Evolutionary conservation across 495 filamentous ascomycete species (phyloP), one percentile per base, ranked within the genome.

Genomic region (Astrothelium subdiscretum): DNA sequence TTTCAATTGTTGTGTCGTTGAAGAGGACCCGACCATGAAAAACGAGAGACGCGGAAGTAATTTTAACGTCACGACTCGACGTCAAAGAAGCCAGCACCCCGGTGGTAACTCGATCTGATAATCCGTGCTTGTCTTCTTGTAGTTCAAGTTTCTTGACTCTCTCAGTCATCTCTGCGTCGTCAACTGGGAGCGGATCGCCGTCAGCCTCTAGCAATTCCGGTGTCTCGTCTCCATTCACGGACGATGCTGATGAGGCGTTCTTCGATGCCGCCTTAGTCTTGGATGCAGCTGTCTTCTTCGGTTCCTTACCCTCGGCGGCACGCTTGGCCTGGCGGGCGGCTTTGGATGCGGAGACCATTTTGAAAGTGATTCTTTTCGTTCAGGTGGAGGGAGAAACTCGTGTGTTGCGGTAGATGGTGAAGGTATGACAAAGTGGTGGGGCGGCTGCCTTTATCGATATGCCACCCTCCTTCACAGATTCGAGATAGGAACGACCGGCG

Each of bases 11-110:
- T 60, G 89, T 87, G 74, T 99, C 94, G 68, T 84, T 90, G 74
- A 99, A 87, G 60, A 99, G 85, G 66, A 99, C 95, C 67, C 87
- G 92, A 65, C 94, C 94, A 79, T 99, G 94, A 83, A 99, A 99
- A 63, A 95, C 91, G 60, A 99, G 79, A 35, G 88, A 95, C 68
- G 85, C 84, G 42, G 92, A 96, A 59, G 88, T 94, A 72, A 99
- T 88, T 82, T 99, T 99, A 72, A 94, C 89, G 74, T 99, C 94
- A 70, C 90, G 85, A 77, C 87, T 92, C 44, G 88, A 77, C 59
- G 82, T 74, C 52, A 94, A 79, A 31, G 95, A 97, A 22, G 92
- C 81, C 31, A 99, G 81, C 29, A 99, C 95, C 83, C 94, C 94
- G 60, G 94, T 99, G 63, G 95, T 97, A 72, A 99, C 95, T 73